Base-by-base conservation (phyloP, 116 monocot species). In the Iris pallida region DNA sequence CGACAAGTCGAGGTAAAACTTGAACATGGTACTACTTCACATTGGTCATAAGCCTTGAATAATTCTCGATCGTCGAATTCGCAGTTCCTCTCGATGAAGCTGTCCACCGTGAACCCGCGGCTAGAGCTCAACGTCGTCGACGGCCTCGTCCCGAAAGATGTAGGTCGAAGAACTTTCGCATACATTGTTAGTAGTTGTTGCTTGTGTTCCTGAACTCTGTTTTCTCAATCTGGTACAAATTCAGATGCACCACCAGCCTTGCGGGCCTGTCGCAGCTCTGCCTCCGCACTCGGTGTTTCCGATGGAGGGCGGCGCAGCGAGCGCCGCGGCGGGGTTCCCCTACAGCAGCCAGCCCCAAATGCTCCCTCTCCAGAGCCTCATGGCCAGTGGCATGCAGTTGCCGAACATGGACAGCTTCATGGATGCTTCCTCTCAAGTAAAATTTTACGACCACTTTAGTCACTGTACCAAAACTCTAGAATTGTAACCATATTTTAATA, bases 81-180 rank as follows among this genome's bases (percentile, higher is more conserved):
- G 7, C 72, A 90, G 86, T 90, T 90, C 72, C 73, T 90, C 8
- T 90, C 90, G 0, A 86, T 86, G 86, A 90, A 83, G 76, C 42
- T 81, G 30, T 71, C 81, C 61, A 68, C 81, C 4, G 62, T 81
- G 63, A 75, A 81, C 68, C 64, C 76, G 2, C 66, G 58, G 57
- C 66, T 60, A 40, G 81, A 81, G 13, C 66, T 66, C 45, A 68
- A 76, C 43, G 20, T 68, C 43, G 20, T 68, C 7, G 71, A 76
- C 12, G 62, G 47, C n/a, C 46, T 81, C 60, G 30, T 68, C 53
- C 40, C 66, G 7, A 76, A 76, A 68, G 81, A 81, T 16, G 75
- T 80, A 62, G 47, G 65, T 7, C 12, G 2, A 9, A 10, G 5
- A 42, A 9, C 9, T 47, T 16, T 11, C 46, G 20, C 7, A 19